Evolutionary conservation across 208 protist species (phyloP).

Genomic region (Tetramitus jugosus): DNA sequence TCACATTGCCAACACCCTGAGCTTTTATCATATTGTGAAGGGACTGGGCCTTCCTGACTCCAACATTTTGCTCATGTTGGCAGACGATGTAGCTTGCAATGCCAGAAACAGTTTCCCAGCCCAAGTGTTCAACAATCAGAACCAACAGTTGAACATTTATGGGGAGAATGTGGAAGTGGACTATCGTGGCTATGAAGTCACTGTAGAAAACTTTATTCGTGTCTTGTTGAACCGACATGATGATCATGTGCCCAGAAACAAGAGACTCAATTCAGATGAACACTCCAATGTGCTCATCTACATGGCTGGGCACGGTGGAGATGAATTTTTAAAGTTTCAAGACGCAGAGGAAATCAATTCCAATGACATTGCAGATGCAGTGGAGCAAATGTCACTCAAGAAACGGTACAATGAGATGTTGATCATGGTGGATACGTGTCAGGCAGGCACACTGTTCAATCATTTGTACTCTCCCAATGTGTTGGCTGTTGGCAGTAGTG

Average conservation of each 20-base stretch:
- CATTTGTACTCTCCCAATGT: constrained; percentile 53
- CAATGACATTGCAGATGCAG: constrained; percentile 77
- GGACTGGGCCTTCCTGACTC: constrained; percentile 83
- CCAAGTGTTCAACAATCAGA: constrained; percentile 50
- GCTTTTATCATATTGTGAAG: constrained; percentile 87
- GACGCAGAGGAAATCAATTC: constrained; percentile 77
- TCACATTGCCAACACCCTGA: constrained; percentile 89
- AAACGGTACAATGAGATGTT: constrained; percentile 77
- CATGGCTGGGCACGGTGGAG: constrained; percentile 86
- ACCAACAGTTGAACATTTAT: constrained; percentile 64
- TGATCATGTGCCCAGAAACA: constrained; percentile 69
- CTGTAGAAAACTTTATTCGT: constrained; percentile 84
- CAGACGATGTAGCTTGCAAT: constrained; percentile 95
- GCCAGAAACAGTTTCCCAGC: constrained; percentile 78
- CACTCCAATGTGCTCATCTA: constrained; percentile 93
- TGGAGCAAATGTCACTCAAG: constrained; percentile 86
- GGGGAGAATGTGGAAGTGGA: constrained; percentile 86
- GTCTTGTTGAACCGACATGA: constrained; percentile 22
- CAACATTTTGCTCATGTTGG: constrained; percentile 90
- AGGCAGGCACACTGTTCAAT: constrained; percentile 75
- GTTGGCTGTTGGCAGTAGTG: constrained; percentile 51
- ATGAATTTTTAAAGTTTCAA: constrained; percentile 94
- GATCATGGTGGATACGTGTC: constrained; percentile 91
- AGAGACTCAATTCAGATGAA: constrained; percentile 79
- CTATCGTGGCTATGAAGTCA: constrained; percentile 91